Evolutionary conservation across 1,139 yeast genomes (phyloP).

Genomic region (Kodamaea sp.): DNA sequence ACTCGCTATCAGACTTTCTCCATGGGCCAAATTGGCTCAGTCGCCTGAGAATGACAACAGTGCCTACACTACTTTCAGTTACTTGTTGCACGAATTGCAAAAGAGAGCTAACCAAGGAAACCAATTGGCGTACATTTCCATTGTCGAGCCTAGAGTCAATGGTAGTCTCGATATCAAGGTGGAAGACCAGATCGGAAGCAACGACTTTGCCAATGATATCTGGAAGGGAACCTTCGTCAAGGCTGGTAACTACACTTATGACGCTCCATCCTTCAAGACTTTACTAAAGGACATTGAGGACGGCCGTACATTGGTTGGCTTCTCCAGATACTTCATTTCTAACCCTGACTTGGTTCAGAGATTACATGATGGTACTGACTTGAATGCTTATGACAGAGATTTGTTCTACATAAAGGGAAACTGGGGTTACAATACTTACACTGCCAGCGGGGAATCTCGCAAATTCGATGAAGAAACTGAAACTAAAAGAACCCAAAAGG

Average conservation of each 20-base stretch:
- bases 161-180: constrained; percentile 14
- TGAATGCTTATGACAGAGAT: constrained; percentile 21
- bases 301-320: constrained; percentile 41
- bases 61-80: constrained; percentile 29
- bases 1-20: constrained; percentile 15
- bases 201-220: constrained; percentile 23
- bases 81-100: constrained; percentile 35
- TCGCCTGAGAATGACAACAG: constrained; percentile 27
- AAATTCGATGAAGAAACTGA: no score
- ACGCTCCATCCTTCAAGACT: constrained; percentile 10
- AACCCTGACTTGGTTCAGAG: constrained; percentile 51
- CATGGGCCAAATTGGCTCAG: constrained; percentile 32
- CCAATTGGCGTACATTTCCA: constrained; percentile 22
- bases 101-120: constrained; percentile 41
- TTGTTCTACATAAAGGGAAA: constrained; percentile 24
- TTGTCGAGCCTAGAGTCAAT: constrained; percentile 15
- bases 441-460: no score
- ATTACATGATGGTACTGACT: constrained; percentile 13
- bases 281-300: constrained; percentile 20
- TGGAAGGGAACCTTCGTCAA: constrained; percentile 41
- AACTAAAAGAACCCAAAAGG: no score
- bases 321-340: constrained; percentile 50
- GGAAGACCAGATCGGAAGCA: constrained; percentile 11
- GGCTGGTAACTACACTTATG: constrained; percentile 37
- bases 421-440: constrained; percentile 33